Conservation (phyloP, 495 filamentous ascomycete species). For the Xylaria acuta region DNA sequence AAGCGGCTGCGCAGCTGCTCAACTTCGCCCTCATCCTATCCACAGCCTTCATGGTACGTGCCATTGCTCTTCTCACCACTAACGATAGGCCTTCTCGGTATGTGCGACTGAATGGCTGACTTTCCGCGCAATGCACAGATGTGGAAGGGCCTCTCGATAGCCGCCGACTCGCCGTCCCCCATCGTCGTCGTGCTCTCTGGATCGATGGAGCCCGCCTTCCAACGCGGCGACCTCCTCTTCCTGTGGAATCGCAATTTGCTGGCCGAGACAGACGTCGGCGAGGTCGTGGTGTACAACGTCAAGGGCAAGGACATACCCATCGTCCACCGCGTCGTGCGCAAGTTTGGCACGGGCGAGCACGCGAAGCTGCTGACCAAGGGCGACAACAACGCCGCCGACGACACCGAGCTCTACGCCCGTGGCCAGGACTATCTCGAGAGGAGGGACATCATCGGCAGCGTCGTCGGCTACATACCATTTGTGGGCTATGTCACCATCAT, state of each 20-base stretch:
- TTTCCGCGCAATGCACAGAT: conserved; percentile 49
- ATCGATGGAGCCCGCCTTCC: conserved; percentile 97
- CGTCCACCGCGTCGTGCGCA: conserved; percentile 84
- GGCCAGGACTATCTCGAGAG: conserved; percentile 86
- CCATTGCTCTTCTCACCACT: not conserved
- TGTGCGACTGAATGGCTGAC: conserved; percentile 7
- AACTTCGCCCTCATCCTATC: conserved; percentile 95
- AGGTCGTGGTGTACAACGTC: conserved; percentile 95
- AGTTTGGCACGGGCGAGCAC: conserved; percentile 65
- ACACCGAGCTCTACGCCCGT: conserved; percentile 88
- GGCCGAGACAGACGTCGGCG: conserved; percentile 74
- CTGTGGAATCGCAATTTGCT: conserved; percentile 87
- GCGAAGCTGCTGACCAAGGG: conserved; percentile 86
- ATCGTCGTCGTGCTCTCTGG: conserved; percentile 96
- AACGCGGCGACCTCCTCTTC: conserved; percentile 90
- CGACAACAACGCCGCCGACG: conserved; percentile 94
- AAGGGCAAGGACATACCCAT: conserved; percentile 92
- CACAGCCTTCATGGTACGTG: conserved; percentile 84
- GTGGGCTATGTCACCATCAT: conserved; percentile 98
- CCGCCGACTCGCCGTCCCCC: conserved; percentile 84
- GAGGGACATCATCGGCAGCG: conserved; percentile 91
- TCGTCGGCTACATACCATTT: conserved; percentile 90
- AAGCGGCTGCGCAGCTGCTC: conserved; percentile 84
- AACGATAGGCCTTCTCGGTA: not conserved
- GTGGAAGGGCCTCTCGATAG: conserved; percentile 93